Evolutionary conservation across 2,329 filamentous ascomycete species (phyloP), one percentile per base, ranked within the genome.

Genomic region (Fusarium heterosporum): DNA sequence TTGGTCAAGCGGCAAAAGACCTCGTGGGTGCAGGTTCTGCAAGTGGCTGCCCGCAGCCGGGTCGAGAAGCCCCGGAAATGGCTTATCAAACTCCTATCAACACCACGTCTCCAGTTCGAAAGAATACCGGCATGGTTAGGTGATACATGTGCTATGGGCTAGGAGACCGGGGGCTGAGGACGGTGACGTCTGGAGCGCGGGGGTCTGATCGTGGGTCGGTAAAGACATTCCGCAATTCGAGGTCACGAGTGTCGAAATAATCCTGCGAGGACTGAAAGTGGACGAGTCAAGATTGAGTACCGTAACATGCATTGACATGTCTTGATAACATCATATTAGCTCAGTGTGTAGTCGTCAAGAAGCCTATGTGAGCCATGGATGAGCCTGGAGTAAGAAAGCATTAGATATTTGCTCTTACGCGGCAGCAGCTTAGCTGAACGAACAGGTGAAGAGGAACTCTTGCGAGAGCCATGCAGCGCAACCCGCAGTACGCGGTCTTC

Each of bases 131-230:
- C 57, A 64, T 60, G 55, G 50, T 51, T 56, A 26, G 57, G 65
- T 66, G 50, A 38, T 48, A 61, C 67, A 72, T 67, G 64, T 55
- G 59, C 52, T 45, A 54, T 57, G 67, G 38, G 19, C 59, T 53
- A 53, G 48, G 47, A 62, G 54, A 52, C 55, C 46, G 14, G 46
- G 58, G 54, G 50, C 19, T 43, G 41, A 49, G 55, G 55, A 57
- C 41, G 54, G 65, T 72, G 67, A 72, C 69, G 69, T 70, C 64
- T 69, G 52, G 61, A 64, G 66, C 64, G 66, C 60, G 60, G 64
- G 60, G 52, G 49, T 56, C n/a, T 36, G 45, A 26, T 64, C 43
- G 56, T 68, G 48, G 54, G 54, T 51, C 42, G 42, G 34, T 30
- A 36, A 53, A 46, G 41, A 42, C 57, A 63, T 55, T 49, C 51